Percentiles rank a stretch among this genome's conserved stretches.
Conservation (phyloP, 441 rosid genomes). For the Gossypium lobatum region DNA sequence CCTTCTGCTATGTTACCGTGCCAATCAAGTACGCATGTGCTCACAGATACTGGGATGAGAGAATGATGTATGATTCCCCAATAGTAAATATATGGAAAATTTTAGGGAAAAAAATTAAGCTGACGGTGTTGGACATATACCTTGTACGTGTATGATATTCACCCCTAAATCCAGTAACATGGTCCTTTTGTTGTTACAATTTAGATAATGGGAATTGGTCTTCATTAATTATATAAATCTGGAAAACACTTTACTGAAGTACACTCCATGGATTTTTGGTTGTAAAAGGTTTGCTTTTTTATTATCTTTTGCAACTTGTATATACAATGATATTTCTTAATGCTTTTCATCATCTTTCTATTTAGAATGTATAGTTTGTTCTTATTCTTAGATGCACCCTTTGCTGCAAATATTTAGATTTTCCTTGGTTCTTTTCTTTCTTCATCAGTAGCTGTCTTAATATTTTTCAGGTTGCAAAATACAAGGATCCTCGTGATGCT, state of each 20-base stretch:
- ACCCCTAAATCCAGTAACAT: background rate
- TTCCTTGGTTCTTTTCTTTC: background rate
- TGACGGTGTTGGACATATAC: background rate
- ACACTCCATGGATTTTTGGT: background rate
- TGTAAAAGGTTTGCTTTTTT: background rate
- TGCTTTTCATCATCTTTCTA: conserved; percentile 3
- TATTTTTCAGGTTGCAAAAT: conserved; percentile 72
- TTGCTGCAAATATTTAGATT: background rate
- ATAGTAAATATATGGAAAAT: background rate
- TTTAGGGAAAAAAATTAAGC: background rate
- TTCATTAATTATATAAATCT: background rate
- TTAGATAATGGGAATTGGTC: background rate
- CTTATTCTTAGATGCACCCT: background rate
- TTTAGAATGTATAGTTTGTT: background rate
- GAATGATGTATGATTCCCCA: background rate
- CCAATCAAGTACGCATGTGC: background rate
- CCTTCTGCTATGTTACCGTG: background rate
- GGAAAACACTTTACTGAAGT: background rate
- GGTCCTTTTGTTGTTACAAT: background rate
- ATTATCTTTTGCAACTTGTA: background rate
- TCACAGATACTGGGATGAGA: background rate
- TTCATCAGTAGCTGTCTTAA: background rate
- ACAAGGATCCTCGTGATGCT: conserved; percentile 98
- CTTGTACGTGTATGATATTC: background rate
- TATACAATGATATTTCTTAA: background rate